These are phyloP conservation scores for Allantophomopsis cytisporea DNA, from an alignment of 2,329 filamentous ascomycete species.

Conservation along the genomic window DNA sequence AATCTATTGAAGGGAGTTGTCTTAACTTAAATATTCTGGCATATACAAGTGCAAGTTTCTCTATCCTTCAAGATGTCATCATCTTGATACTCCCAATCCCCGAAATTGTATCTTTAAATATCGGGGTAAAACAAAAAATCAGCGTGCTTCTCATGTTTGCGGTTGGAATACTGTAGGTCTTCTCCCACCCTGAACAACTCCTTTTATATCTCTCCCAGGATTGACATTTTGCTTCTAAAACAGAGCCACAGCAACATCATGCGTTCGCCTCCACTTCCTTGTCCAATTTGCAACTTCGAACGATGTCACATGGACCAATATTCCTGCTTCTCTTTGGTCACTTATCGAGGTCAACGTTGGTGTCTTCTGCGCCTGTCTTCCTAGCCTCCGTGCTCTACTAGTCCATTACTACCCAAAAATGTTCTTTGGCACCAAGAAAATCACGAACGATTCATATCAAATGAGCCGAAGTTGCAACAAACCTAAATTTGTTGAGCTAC, in stretches of 20 bases:
- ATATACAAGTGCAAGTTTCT: conserved; percentile 37
- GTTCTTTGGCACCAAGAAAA: too few relatives aligned
- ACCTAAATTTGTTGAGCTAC: too few relatives aligned
- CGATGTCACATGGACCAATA: conserved; percentile 5
- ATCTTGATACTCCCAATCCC: conserved; percentile 36
- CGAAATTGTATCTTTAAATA: conserved; percentile 25
- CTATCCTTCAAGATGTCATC: conserved; percentile 36
- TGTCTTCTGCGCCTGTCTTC: conserved; percentile 15
- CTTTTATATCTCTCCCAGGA: background rate
- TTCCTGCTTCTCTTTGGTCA: conserved; percentile 5
- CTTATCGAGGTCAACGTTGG: conserved; percentile 12
- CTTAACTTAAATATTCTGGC: conserved; percentile 31
- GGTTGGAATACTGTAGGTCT: conserved; percentile 27
- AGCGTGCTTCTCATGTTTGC: conserved; percentile 36
- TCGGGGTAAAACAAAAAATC: conserved; percentile 33
- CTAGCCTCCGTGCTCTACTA: conserved; percentile 10
- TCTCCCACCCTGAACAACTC: background rate
- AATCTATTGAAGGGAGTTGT: conserved; percentile 37
- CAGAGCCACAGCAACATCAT: background rate
- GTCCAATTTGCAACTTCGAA: conserved; percentile 7
- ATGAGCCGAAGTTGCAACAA: too few relatives aligned
- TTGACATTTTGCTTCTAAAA: too few relatives aligned
- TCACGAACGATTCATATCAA: too few relatives aligned
- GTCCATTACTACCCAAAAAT: background rate
- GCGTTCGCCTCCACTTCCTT: conserved; percentile 10